These are phyloP conservation scores for Capsicum rhomboideum DNA, from an alignment of 257 asterid species.

Conservation along the genomic window DNA sequence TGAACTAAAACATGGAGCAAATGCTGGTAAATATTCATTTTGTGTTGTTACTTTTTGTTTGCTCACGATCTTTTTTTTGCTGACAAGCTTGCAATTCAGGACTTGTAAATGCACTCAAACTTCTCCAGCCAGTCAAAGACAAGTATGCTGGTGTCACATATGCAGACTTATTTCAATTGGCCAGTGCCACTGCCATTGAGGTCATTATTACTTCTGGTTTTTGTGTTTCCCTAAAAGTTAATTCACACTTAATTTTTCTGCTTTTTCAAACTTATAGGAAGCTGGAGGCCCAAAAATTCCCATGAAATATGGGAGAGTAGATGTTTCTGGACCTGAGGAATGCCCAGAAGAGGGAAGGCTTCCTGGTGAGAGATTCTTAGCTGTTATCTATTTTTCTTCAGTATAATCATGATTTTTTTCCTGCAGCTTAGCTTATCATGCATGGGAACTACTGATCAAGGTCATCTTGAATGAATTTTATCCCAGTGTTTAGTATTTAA, in stretches of 20 bases:
- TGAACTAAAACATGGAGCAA: conserved; percentile 90
- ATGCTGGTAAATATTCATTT: conserved; percentile 62
- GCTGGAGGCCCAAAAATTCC: conserved; percentile 98
- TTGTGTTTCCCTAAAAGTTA: background rate
- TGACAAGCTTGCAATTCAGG: conserved; percentile 54
- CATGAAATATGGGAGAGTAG: conserved; percentile 95
- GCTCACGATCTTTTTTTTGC: conserved; percentile 5
- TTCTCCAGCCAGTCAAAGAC: conserved; percentile 91
- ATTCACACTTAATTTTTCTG: background rate
- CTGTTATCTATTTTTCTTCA: background rate
- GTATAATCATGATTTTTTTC: background rate
- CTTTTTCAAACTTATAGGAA: conserved; percentile 42
- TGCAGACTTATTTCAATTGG: conserved; percentile 93
- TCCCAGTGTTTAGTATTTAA: background rate
- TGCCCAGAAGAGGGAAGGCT: conserved; percentile 99
- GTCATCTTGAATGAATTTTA: background rate
- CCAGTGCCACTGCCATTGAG: conserved; percentile 97
- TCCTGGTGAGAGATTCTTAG: conserved; percentile 48
- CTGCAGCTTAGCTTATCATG: background rate
- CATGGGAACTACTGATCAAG: background rate
- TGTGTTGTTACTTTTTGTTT: background rate
- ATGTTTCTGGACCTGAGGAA: conserved; percentile 69
- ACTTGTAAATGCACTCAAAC: conserved; percentile 91
- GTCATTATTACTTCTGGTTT: conserved; percentile 22
- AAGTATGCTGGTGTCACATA: conserved; percentile 71